Evolutionary conservation across 257 asterid genomes (phyloP).

Genomic region (Striga asiatica): DNA sequence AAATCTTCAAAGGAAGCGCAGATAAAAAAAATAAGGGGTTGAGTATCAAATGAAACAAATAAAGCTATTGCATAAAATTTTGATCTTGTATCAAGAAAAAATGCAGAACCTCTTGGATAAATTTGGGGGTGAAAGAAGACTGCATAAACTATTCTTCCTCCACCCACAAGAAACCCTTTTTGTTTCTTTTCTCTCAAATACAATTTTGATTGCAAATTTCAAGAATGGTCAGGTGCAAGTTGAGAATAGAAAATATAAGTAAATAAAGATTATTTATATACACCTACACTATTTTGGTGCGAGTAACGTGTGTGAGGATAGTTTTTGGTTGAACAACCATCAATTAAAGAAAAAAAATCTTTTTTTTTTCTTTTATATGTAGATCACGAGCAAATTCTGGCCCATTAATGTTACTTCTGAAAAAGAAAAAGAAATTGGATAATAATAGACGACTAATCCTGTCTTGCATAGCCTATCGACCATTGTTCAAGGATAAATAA

Average conservation of each 20-base stretch:
- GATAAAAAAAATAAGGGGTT: not conserved
- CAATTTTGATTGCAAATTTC: not conserved
- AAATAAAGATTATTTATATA: too few species aligned
- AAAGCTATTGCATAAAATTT: too few species aligned
- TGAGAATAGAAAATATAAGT: not conserved
- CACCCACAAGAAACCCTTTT: not conserved
- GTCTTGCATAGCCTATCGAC: too few species aligned
- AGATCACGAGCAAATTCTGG: not conserved
- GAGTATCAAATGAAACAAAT: not conserved
- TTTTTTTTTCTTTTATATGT: not conserved
- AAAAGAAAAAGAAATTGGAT: too few species aligned
- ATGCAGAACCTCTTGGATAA: not conserved
- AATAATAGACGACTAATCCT: too few species aligned
- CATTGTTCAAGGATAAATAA: too few species aligned
- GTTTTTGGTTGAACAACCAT: not conserved
- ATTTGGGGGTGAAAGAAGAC: not conserved
- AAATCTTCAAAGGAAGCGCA: too few species aligned
- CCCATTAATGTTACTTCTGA: too few species aligned
- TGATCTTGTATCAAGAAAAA: not conserved
- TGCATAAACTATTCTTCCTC: not conserved
- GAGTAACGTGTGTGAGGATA: not conserved
- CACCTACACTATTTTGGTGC: not conserved
- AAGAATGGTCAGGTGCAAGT: slow-evolving; percentile 1
- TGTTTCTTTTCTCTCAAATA: not conserved
- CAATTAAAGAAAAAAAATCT: too few species aligned